A percentile compares a stretch with the other conserved stretches of the same genome.
These are phyloP conservation scores for Pterulicium gracile DNA, from an alignment of 1,284 basidiomycete genomes.

Conservation along the genomic window DNA sequence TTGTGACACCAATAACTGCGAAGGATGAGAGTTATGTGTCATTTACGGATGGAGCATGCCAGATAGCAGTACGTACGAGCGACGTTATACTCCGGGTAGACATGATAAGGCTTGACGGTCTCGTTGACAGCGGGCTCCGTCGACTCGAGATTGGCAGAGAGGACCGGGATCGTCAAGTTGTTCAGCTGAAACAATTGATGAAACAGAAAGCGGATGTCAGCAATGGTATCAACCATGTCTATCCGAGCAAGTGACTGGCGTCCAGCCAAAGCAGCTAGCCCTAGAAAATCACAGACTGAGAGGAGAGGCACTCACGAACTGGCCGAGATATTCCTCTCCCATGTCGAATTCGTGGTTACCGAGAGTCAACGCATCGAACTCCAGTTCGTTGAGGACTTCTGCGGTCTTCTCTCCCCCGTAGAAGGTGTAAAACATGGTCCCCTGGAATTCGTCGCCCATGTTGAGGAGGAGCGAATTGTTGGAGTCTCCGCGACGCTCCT, in stretches of 20 bases:
- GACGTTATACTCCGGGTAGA: conserved; percentile 25
- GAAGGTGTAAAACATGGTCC: conserved; percentile 26
- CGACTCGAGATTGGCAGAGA: conserved; percentile 30
- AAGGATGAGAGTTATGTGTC: not conserved
- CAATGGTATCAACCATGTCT: not conserved
- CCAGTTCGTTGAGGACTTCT: conserved; percentile 26
- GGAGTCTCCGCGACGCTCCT: conserved; percentile 17
- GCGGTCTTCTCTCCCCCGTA: conserved; percentile 30
- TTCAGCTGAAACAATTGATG: conserved; percentile 10
- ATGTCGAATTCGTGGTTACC: conserved; percentile 32
- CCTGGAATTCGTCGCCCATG: conserved; percentile 32
- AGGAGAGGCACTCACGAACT: conserved; percentile 12
- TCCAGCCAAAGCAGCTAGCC: too few species aligned
- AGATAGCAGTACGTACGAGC: conserved; percentile 13
- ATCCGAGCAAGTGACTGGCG: too few species aligned
- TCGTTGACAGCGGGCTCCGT: conserved; percentile 20
- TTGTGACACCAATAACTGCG: conserved; percentile 26
- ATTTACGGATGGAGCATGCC: not conserved
- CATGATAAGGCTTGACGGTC: conserved; percentile 24
- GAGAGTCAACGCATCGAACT: conserved; percentile 28
- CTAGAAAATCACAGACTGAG: too few species aligned
- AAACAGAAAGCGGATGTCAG: too few species aligned
- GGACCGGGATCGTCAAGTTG: conserved; percentile 28
- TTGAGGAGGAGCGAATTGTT: conserved; percentile 28
- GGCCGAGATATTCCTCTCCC: conserved; percentile 24